Base-by-base conservation (phyloP, 1,284 basidiomycete species). In the Trametes sp. region DNA sequence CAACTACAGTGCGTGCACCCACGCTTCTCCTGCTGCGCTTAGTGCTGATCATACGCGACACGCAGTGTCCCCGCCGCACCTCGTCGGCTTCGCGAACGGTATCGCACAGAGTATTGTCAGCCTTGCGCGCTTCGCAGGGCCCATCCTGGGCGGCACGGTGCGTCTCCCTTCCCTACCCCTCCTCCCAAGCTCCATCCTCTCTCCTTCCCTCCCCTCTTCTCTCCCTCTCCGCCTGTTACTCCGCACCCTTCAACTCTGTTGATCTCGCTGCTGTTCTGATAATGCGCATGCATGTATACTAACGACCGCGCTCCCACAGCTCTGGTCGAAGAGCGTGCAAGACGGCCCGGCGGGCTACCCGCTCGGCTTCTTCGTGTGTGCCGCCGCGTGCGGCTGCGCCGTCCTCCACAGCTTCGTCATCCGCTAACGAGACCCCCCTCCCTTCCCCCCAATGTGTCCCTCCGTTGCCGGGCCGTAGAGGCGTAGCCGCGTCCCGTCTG, bases 91-190 rank as follows among this genome's bases (percentile, higher is more conserved):
- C 63, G 89, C 92, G 3, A 94, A 94, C 69, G 92, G 92, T 21
- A 85, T 91, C 42, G 92, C 90, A 0, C 92, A 94, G 74, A 93
- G 90, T 72, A 92, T 93, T 42, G 92, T 92, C 67, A 92, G 90
- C 72, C 84, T 94, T 33, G 91, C 91, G 21, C 85, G 92, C 41
- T 93, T 90, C 74, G 70, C 89, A 35, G 92, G 92, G 19, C 92
- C 92, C 38, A 84, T 93, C 42, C 79, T 93, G n/a, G 90, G 90
- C 51, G 90, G 91, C 48, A 88, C 86, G 70, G 90, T 91, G 69
- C 73, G 88, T 81, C 11, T 56, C 45, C 26, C 28, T 14, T 31
- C 46, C 26, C 35, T 41, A 21, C 45, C n/a, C n/a, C n/a, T n/a
- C n/a, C n/a, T n/a, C n/a, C n/a, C n/a, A n/a, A n/a, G n/a, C n/a